These are phyloP conservation scores for Diaporthe longicolla DNA, from an alignment of 2,329 filamentous ascomycete genomes.

Conservation along the genomic window DNA sequence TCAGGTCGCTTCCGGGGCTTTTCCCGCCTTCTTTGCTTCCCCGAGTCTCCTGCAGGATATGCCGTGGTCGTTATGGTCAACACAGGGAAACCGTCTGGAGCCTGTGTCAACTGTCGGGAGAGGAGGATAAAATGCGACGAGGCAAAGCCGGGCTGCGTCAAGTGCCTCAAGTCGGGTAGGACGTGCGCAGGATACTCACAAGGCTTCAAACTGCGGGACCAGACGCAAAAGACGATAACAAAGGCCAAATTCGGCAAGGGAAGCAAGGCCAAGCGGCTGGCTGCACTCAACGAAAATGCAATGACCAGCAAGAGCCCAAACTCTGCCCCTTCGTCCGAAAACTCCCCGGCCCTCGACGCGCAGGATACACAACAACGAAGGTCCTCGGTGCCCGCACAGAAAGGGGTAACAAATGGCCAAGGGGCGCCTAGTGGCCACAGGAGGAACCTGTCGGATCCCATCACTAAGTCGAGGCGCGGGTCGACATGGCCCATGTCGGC, in stretches of 20 bases:
- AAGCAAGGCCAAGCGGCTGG: background rate
- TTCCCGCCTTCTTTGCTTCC: background rate
- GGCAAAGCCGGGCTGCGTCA: conserved; percentile 41
- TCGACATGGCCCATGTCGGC: background rate
- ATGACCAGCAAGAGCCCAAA: background rate
- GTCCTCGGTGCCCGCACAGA: background rate
- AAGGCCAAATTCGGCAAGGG: conserved; percentile 34
- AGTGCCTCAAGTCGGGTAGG: conserved; percentile 36
- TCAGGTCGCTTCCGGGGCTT: background rate
- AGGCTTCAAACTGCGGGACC: conserved; percentile 33
- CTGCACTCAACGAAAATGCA: conserved; percentile 18
- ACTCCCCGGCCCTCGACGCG: background rate
- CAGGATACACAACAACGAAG: background rate
- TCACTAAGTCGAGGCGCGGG: background rate
- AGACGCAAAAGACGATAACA: conserved; percentile 37
- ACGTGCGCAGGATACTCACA: conserved; percentile 38
- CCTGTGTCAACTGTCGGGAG: conserved; percentile 39
- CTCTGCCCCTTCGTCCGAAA: background rate
- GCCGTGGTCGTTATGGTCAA: conserved; percentile 33
- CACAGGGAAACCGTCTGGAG: conserved; percentile 37
- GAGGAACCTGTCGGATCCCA: conserved; percentile 16
- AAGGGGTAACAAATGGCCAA: background rate
- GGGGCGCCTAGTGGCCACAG: background rate
- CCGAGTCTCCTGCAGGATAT: background rate
- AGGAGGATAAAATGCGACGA: conserved; percentile 41